Evolutionary conservation across 495 filamentous ascomycete genomes (phyloP).

Genomic region (Neurospora sp.): DNA sequence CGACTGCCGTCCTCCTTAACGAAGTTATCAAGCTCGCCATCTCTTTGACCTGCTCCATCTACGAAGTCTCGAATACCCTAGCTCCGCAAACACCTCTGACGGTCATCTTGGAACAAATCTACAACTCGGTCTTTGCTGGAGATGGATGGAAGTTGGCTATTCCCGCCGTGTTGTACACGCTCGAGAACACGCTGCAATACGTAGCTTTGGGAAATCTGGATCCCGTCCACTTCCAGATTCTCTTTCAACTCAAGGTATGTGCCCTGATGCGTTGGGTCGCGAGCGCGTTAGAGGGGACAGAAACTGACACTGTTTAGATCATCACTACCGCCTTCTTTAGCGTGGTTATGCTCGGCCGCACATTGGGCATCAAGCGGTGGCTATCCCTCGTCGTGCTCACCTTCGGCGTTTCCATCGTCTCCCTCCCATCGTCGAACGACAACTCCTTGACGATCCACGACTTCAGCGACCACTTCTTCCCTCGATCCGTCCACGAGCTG

Average conservation of each 20-base stretch:
- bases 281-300: neutral
- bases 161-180: conserved; percentile 76
- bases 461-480: conserved; percentile 54
- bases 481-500: conserved; percentile 58
- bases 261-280: neutral
- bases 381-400: conserved; percentile 68
- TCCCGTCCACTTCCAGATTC: conserved; percentile 83
- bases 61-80: conserved; percentile 68
- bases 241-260: conserved; percentile 73
- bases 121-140: conserved; percentile 70
- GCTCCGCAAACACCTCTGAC: conserved; percentile 69
- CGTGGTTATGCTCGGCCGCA: conserved; percentile 60
- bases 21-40: conserved; percentile 86
- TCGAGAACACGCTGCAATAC: conserved; percentile 89
- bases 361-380: conserved; percentile 65
- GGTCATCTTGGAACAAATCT: conserved; percentile 70
- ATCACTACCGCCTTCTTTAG: conserved; percentile 86
- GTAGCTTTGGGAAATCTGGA: conserved; percentile 85
- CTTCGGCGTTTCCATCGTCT: conserved; percentile 77
- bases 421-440: conserved; percentile 53
- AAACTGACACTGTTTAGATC: conserved; percentile 36
- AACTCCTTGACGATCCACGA: conserved; percentile 41
- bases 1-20: conserved; percentile 88
- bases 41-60: conserved; percentile 74
- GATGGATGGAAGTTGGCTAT: conserved; percentile 96